Conservation (phyloP, 495 filamentous ascomycete genomes). For the Aspergillus homomorphus region DNA sequence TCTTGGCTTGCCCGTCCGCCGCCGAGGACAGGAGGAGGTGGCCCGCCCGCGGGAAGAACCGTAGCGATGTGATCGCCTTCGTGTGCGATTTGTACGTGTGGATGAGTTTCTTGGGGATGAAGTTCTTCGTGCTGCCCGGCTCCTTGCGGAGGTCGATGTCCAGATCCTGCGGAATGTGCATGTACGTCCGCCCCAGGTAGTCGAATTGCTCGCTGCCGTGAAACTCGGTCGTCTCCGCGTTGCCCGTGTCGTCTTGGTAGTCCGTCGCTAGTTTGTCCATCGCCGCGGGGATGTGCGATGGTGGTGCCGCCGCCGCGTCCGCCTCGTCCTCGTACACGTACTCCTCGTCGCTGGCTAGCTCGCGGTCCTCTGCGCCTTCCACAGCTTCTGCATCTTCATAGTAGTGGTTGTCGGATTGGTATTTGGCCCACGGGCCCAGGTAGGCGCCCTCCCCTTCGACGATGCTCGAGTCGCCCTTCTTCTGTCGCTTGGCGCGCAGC, state of each 20-base stretch:
- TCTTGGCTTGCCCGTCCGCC: conserved; percentile 86
- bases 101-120: conserved; percentile 86
- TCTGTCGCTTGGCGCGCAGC: conserved; percentile 68
- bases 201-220: conserved; percentile 80
- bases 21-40: conserved; percentile 84
- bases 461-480: conserved; percentile 76
- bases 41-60: conserved; percentile 81
- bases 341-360: conserved; percentile 73
- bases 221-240: conserved; percentile 80
- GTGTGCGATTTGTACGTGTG: conserved; percentile 87
- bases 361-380: conserved; percentile 45
- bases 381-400: conserved; percentile 59
- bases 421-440: conserved; percentile 91
- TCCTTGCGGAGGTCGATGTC: conserved; percentile 86
- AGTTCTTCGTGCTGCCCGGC: conserved; percentile 75
- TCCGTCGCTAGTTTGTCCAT: conserved; percentile 58
- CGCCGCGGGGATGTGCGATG: conserved; percentile 42
- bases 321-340: conserved; percentile 62
- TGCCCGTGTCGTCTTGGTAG: conserved; percentile 53
- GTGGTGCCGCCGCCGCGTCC: conserved; percentile 40
- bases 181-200: conserved; percentile 80
- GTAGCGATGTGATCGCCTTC: conserved; percentile 80
- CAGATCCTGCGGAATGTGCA: conserved; percentile 91
- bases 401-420: conserved; percentile 59
- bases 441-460: conserved; percentile 85